Percentiles rank a stretch among this genome's conserved stretches.
Conservation (phyloP, 2,329 filamentous ascomycete genomes). For the Neobulgaria alba region DNA sequence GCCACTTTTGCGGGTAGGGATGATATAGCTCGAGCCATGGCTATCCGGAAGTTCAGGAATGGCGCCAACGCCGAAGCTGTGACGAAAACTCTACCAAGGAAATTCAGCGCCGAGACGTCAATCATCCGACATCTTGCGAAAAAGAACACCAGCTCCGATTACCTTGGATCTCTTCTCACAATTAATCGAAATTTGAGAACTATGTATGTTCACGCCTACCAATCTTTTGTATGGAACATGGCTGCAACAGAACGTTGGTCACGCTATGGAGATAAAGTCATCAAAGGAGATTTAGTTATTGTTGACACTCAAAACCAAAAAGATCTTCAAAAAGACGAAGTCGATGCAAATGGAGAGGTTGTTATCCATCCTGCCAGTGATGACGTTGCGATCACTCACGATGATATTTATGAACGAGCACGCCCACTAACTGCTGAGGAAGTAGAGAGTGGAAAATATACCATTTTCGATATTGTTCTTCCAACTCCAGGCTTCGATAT, state of each 20-base stretch:
- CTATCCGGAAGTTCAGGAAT: slow-evolving; percentile 65
- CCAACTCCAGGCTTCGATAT: slow-evolving; percentile 90
- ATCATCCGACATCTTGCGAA: slow-evolving; percentile 66
- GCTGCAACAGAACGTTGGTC: slow-evolving; percentile 75
- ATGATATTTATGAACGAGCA: slow-evolving; percentile 58
- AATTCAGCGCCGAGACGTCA: slow-evolving; percentile 71
- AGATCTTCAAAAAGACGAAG: slow-evolving; percentile 18
- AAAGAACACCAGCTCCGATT: slow-evolving; percentile 48
- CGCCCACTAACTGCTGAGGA: slow-evolving; percentile 71
- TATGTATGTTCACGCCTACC: slow-evolving; percentile 97
- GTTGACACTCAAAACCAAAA: slow-evolving; percentile 14
- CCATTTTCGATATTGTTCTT: slow-evolving; percentile 81
- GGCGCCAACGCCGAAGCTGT: slow-evolving; percentile 49
- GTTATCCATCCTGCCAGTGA: slow-evolving; percentile 45
- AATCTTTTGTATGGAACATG: slow-evolving; percentile 90
- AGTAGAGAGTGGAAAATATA: slow-evolving; percentile 64
- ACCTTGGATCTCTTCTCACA: slow-evolving; percentile 67
- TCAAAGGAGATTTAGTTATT: slow-evolving; percentile 66
- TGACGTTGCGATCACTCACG: slow-evolving; percentile 43
- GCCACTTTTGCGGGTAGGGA: slow-evolving; percentile 51
- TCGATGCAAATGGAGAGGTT: slow-evolving; percentile 33
- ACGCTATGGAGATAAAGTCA: slow-evolving; percentile 61
- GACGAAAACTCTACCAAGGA: slow-evolving; percentile 61
- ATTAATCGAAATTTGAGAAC: slow-evolving; percentile 76
- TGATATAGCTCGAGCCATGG: slow-evolving; percentile 69